Evolutionary conservation across 768 basidiomycete genomes (phyloP).

Genomic region (Leucocoprinus sp.): DNA sequence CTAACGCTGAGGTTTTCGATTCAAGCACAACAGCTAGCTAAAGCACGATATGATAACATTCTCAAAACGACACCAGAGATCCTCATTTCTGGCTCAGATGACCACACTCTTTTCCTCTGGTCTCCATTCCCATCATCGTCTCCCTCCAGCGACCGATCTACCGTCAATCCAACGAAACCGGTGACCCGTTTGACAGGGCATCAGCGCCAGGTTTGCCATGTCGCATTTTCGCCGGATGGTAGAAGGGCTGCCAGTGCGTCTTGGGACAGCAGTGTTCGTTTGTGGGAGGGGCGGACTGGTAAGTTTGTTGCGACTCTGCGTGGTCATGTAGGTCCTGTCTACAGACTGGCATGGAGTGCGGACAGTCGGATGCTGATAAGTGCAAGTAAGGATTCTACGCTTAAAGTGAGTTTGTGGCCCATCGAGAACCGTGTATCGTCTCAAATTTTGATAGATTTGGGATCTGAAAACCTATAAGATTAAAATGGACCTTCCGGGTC

Average conservation of each 20-base stretch:
- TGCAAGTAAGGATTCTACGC: conserved; percentile 91
- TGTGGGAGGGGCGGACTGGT: conserved; percentile 83
- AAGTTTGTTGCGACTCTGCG: conserved; percentile 88
- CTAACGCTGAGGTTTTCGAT: background rate
- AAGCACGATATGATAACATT: conserved; percentile 68
- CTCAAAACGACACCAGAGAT: conserved; percentile 65
- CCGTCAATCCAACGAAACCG: conserved; percentile 33
- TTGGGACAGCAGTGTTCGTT: conserved; percentile 83
- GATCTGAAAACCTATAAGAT: conserved; percentile 95
- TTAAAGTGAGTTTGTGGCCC: conserved; percentile 58
- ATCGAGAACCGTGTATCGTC: background rate
- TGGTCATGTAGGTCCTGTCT: conserved; percentile 92
- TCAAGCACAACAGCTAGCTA: conserved; percentile 70
- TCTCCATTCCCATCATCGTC: conserved; percentile 57
- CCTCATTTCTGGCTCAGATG: conserved; percentile 93
- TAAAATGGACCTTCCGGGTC: conserved; percentile 88
- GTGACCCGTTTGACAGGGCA: conserved; percentile 82
- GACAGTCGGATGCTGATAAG: conserved; percentile 89
- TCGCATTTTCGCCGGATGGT: conserved; percentile 92
- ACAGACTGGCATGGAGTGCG: conserved; percentile 91
- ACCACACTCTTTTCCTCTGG: conserved; percentile 98
- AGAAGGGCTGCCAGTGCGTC: conserved; percentile 86
- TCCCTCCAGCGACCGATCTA: conserved; percentile 13
- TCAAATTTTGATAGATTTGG: conserved; percentile 61
- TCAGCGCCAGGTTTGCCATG: conserved; percentile 90